Base-by-base conservation (phyloP, 1,284 basidiomycete species). In the Puccinia hordei region DNA sequence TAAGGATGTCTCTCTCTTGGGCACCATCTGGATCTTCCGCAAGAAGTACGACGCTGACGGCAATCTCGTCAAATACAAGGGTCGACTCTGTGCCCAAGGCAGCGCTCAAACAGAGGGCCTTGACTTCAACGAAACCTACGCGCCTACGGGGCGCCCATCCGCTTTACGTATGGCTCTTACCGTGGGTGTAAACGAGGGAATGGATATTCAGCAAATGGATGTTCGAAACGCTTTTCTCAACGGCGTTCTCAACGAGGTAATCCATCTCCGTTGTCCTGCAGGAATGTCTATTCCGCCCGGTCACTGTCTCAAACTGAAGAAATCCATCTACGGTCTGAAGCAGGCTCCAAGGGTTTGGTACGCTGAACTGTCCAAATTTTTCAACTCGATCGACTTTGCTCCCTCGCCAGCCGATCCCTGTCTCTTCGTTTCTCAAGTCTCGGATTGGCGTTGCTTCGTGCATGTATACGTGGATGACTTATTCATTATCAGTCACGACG, bases 291-390 rank as follows among this genome's bases (percentile, higher is more conserved):
- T n/a, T n/a, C n/a, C n/a, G n/a, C n/a, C n/a, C n/a, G n/a, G n/a
- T n/a, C n/a, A n/a, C n/a, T n/a, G n/a, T n/a, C n/a, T n/a, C n/a
- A 35, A 30, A 19, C n/a, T 72, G 38, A 12, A 15, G 27, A 30
- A 49, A 72, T 72, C 69, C 49, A 27, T 72, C n/a, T 72, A 71
- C 30, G 68, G 44, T 3, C n/a, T 71, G n/a, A 71, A 71, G n/a
- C 68, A 71, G 44, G 30, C 68, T 44, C 68, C 68, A 44, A 4
- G 44, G n/a, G 30, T 38, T 10, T 71, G 68, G 68, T 71, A 71
- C n/a, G 33, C n/a, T 12, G 27, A 73, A 33, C 72, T 73, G 1
- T 22, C 17, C 9, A 57, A n/a, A n/a, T n/a, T n/a, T n/a, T n/a
- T n/a, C n/a, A n/a, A n/a, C n/a, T n/a, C n/a, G n/a, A n/a, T n/a